A percentile compares a stretch with the other conserved stretches of the same genome.
phyloP scores from a whole-genome alignment of 2,329 filamentous ascomycete species.

The Zalaria obscura region DNA sequence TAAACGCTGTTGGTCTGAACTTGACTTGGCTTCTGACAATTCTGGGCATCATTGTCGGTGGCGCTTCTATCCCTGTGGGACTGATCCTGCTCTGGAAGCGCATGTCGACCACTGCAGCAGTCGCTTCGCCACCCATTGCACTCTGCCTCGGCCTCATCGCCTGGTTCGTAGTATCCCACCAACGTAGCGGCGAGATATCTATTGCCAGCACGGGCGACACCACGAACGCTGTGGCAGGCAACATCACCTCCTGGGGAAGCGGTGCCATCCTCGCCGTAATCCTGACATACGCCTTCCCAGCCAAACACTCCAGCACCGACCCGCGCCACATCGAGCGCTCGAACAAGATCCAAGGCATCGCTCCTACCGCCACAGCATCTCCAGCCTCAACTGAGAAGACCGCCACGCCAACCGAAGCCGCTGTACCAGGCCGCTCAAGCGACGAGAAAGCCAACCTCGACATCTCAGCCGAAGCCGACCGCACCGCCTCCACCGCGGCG shows the following conservation, averaged over 20 bases:
- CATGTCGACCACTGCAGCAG: constrained; percentile 18
- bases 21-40: constrained; percentile 21
- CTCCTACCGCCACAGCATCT: constrained; percentile 17
- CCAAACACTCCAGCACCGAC: constrained; percentile 21
- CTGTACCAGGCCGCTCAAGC: background rate
- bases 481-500: constrained; percentile 4
- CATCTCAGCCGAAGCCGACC: constrained; percentile 7
- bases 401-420: background rate
- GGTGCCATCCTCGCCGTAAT: constrained; percentile 16
- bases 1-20: constrained; percentile 21
- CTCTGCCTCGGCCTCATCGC: constrained; percentile 20
- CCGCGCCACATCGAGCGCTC: constrained; percentile 23
- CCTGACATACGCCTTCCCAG: constrained; percentile 19
- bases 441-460: constrained; percentile 2
- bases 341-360: constrained; percentile 21
- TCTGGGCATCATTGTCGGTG: constrained; percentile 22
- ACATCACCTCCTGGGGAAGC: constrained; percentile 10
- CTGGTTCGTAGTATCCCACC: constrained; percentile 21
- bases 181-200: constrained; percentile 17
- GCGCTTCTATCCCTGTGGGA: constrained; percentile 18
- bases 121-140: constrained; percentile 17
- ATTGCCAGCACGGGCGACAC: constrained; percentile 19
- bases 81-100: constrained; percentile 22
- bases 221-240: constrained; percentile 20
- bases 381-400: constrained; percentile 7